These are phyloP conservation scores for Torulaspora quercuum DNA, from an alignment of 805 yeast species.

Conservation along the genomic window DNA sequence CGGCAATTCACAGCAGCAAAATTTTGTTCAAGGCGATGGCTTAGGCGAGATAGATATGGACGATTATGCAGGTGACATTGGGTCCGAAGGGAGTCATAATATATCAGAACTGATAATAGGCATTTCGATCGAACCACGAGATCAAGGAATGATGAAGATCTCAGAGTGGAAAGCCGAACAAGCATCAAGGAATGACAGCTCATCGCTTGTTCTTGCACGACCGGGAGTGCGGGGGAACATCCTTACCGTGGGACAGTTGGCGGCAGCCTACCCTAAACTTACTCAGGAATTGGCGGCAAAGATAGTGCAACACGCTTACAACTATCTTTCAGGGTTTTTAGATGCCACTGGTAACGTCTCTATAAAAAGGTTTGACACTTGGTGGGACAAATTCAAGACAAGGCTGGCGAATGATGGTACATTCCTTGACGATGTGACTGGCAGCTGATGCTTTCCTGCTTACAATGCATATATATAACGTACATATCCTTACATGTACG, in stretches of 20 bases:
- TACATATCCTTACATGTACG: no score
- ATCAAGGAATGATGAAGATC: constrained; percentile 59
- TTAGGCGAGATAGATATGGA: constrained; percentile 58
- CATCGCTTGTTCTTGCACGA: constrained; percentile 34
- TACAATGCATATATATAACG: no score
- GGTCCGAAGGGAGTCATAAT: constrained; percentile 38
- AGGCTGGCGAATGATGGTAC: constrained; percentile 77
- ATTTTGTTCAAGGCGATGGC: constrained; percentile 37
- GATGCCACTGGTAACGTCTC: constrained; percentile 78
- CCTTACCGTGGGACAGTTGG: constrained; percentile 32
- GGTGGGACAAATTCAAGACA: constrained; percentile 91
- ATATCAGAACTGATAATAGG: constrained; percentile 57
- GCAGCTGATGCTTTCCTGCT: constrained; percentile 16
- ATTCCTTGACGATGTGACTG: constrained; percentile 56
- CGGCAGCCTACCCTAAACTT: constrained; percentile 39
- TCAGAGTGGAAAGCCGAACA: constrained; percentile 40
- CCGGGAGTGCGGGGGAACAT: constrained; percentile 26
- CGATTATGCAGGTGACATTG: constrained; percentile 42
- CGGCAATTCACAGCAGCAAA: constrained; percentile 4
- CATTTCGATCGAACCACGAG: constrained; percentile 81
- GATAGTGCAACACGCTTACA: constrained; percentile 89
- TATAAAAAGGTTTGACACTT: constrained; percentile 79
- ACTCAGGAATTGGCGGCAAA: constrained; percentile 73
- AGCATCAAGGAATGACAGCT: constrained; percentile 16
- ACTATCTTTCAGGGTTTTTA: constrained; percentile 82